phyloP scores from a whole-genome alignment of 257 asterid species.

The Anisodus tanguticus region DNA sequence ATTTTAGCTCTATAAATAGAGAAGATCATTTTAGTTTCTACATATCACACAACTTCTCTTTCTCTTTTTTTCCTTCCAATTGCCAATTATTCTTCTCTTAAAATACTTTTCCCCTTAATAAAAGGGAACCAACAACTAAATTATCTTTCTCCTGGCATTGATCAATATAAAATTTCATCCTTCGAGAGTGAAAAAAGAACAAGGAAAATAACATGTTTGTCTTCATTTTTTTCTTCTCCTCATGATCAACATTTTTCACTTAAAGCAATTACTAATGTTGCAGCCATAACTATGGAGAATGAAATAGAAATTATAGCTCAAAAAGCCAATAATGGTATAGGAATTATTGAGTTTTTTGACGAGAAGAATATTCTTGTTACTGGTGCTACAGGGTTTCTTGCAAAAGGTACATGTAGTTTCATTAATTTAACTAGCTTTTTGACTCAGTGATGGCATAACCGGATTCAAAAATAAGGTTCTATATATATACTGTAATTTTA shows the following conservation, averaged over 20 bases:
- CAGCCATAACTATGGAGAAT: background rate
- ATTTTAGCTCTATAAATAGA: background rate
- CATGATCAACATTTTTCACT: background rate
- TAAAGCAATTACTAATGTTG: background rate
- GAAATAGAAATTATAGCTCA: background rate
- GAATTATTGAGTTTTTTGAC: conserved; percentile 52
- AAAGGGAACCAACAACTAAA: background rate
- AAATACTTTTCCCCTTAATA: background rate
- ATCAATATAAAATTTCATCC: background rate
- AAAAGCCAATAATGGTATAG: conserved; percentile 44
- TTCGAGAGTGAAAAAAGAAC: background rate
- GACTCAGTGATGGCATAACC: too few relatives aligned
- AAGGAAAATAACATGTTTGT: background rate
- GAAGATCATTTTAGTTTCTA: background rate
- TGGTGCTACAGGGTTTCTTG: conserved; percentile 76
- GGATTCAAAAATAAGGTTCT: too few relatives aligned
- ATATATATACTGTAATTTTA: too few relatives aligned
- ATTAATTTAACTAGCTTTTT: too few relatives aligned
- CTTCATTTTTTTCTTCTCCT: too few relatives aligned
- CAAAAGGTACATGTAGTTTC: conserved; percentile 50
- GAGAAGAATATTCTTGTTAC: conserved; percentile 64
- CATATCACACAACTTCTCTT: background rate
- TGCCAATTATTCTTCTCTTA: background rate
- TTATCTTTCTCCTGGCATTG: background rate
- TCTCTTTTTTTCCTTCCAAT: too few relatives aligned